Evolutionary conservation across 306 rosid species (phyloP).

Genomic region (Delonix regia): DNA sequence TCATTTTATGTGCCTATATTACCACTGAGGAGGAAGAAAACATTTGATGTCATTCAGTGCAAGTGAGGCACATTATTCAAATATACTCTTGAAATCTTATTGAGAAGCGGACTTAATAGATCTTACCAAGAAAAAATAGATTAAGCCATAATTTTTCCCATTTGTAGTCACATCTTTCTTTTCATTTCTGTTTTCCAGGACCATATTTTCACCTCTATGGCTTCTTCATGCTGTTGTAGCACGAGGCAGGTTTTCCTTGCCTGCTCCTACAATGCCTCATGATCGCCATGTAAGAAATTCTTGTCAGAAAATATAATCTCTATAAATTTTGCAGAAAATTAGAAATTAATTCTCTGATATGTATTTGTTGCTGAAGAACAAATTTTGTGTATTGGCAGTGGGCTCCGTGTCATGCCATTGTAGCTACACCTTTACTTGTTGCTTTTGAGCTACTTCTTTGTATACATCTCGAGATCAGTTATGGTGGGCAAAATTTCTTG

Average conservation of each 20-base stretch:
- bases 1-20: not conserved
- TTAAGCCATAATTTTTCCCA: not conserved
- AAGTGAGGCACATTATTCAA: slow-evolving; percentile 10
- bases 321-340: slow-evolving; percentile 17
- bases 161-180: not conserved
- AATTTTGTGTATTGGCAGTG: slow-evolving; percentile 63
- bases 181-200: slow-evolving; percentile 54
- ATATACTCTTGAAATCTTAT: not conserved
- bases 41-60: slow-evolving; percentile 20
- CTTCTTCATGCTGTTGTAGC: slow-evolving; percentile 75
- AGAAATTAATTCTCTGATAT: slow-evolving; percentile 25
- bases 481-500: slow-evolving; percentile 56
- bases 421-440: slow-evolving; percentile 83
- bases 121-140: not conserved
- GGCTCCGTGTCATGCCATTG: slow-evolving; percentile 93
- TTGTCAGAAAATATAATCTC: slow-evolving; percentile 24
- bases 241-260: slow-evolving; percentile 91
- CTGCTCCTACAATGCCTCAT: slow-evolving; percentile 87
- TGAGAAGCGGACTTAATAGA: slow-evolving; percentile 2
- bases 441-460: slow-evolving; percentile 94
- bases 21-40: slow-evolving; percentile 24
- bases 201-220: slow-evolving; percentile 75
- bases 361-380: slow-evolving; percentile 22
- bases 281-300: slow-evolving; percentile 72
- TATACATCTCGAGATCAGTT: slow-evolving; percentile 63